Base-by-base conservation (phyloP, 768 basidiomycete species). In the Collybiopsis luxurians region DNA sequence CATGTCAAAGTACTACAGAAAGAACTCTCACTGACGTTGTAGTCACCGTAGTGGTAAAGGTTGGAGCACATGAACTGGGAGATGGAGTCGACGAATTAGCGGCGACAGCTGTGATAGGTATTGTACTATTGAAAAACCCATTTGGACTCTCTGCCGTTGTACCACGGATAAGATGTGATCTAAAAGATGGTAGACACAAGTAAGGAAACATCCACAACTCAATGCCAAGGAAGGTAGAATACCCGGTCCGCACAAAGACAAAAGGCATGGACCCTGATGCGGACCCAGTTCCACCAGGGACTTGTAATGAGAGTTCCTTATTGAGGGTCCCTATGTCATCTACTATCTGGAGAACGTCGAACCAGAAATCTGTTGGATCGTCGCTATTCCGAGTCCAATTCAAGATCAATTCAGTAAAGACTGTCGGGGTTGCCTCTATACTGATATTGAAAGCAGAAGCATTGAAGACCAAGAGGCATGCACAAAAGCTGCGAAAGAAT, bases 111-210 rank as follows among this genome's bases (percentile, higher is more conserved):
- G 48, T 34, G 13, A 31, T 34, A n/a, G 30, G 28, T 24, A 10
- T 26, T 36, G 48, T 34, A 34, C 48, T 49, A 31, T 49, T 49
- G 48, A 49, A 49, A 10, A 49, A 49, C n/a, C n/a, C n/a, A 49
- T 19, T 31, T 21, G 48, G 3, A 49, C 19, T 34, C 17, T 38
- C 36, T 9, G 36, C 36, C 7, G 28, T 49, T 49, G 34, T 49
- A 31, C 28, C 48, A 21, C 34, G 47, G 26, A 49, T 49, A n/a
- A 49, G 15, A 34, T 49, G 47, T 11, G 47, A 7, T 34, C 47
- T 49, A 24, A 28, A 19, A 21, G 21, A 11, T 31, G 11, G 13
- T n/a, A n/a, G n/a, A 34, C n/a, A 28, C n/a, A 31, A 24, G 30
- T 11, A 49, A n/a, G 19, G 11, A 17, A 4, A 17, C 4, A 49